Evolutionary conservation across 345 rosid species (phyloP), one percentile per base, ranked within the genome.

Genomic region (Hibiscus tridactylites): DNA sequence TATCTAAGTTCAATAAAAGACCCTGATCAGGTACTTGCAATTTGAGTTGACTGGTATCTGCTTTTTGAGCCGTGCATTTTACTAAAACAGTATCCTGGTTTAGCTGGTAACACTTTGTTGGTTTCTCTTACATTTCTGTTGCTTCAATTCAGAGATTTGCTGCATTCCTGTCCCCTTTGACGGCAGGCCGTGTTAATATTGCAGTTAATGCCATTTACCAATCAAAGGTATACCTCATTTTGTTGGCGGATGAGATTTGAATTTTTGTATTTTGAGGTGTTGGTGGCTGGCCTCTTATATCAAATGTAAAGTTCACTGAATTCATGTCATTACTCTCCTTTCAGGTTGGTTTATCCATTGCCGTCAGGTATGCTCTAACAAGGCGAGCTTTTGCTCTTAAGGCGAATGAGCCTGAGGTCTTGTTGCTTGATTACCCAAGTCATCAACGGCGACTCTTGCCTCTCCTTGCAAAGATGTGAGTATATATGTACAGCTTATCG

Each of bases 381-480:
- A 90, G 98, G 83, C 85, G 86, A 61, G 98, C 97, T 76, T 94
- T 94, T 81, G 86, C 96, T 57, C 3, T 83, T 46, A 76, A 74
- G 31, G 88, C 91, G 11, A 81, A 85, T 58, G 93, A 83, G 67
- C 92, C 95, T 75, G 98, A 94, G 84, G 86, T 88, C 57, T 84
- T 94, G 62, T 83, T 94, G 79, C 93, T 94, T 63, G 98, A 94
- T 87, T 94, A 91, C 76, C 97, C 96, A 65, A 90, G 88, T 81
- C 95, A 94, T 83, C 98, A 91, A 80, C 81, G 93, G 44, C 86
- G 98, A 65, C 89, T 94, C 72, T 77, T 94, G 76, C 98, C 98
- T 71, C 97, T 91, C 58, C 85, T 94, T 80, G 97, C 96, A 54
- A 94, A 91, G 86, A 88, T 88, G 97, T 90, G 80, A 83, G 94